Evolutionary conservation across 257 asterid species (phyloP).

Genomic region (Buddleja alternifolia): DNA sequence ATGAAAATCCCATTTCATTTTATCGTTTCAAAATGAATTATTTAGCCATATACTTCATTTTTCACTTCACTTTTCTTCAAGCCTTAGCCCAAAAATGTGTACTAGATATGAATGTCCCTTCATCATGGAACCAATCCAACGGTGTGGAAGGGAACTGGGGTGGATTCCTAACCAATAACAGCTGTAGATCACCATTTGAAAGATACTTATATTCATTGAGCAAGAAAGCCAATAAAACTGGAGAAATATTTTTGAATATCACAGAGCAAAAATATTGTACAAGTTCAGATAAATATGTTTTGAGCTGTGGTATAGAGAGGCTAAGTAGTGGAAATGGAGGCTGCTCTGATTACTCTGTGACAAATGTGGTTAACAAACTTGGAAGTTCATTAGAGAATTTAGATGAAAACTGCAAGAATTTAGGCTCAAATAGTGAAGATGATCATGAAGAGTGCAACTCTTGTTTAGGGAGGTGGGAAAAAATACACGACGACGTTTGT

Average conservation of each 20-base stretch:
- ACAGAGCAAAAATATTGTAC: conserved; percentile 43
- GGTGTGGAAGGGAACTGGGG: conserved; percentile 44
- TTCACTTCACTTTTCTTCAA: conserved; percentile 11
- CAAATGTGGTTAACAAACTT: conserved; percentile 42
- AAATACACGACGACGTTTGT: conserved; percentile 47
- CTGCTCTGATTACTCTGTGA: conserved; percentile 57
- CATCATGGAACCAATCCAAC: conserved; percentile 35
- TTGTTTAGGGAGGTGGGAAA: conserved; percentile 53
- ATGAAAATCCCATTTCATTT: neutral
- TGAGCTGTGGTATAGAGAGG: conserved; percentile 58
- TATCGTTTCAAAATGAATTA: conserved; percentile 32
- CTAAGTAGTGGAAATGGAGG: conserved; percentile 62
- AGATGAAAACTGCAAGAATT: conserved; percentile 43
- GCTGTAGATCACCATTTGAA: conserved; percentile 40
- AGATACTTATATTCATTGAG: conserved; percentile 53
- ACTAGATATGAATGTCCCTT: conserved; percentile 35
- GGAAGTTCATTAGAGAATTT: conserved; percentile 40
- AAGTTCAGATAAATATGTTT: conserved; percentile 20
- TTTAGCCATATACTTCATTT: conserved; percentile 27
- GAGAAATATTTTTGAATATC: conserved; percentile 45
- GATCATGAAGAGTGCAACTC: conserved; percentile 40
- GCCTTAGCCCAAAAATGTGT: conserved; percentile 42
- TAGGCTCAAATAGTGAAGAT: conserved; percentile 36
- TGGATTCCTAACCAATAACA: conserved; percentile 46
- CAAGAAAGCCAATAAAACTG: conserved; percentile 45